phyloP scores from a whole-genome alignment of 2,329 filamentous ascomycete species.

The Fusarium lateritium region DNA sequence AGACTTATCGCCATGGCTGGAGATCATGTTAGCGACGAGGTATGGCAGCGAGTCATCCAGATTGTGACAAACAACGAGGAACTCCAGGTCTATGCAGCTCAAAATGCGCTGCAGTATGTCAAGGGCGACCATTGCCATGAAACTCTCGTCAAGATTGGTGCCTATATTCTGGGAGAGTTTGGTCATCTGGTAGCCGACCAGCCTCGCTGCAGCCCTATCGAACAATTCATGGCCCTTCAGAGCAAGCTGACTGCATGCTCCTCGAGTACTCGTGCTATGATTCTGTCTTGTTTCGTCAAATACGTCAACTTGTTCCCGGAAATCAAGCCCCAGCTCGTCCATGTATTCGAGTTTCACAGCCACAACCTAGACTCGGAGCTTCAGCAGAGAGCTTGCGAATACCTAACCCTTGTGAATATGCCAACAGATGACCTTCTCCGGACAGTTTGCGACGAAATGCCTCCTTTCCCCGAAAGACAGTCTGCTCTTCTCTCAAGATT shows the following conservation, averaged over 20 bases:
- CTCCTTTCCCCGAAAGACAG: slow-evolving; percentile 93
- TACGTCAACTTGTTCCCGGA: slow-evolving; percentile 99
- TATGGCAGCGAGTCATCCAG: slow-evolving; percentile 98
- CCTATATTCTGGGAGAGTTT: slow-evolving; percentile 96
- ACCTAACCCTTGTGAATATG: slow-evolving; percentile 86
- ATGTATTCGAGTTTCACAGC: slow-evolving; percentile 92
- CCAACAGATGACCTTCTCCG: slow-evolving; percentile 92
- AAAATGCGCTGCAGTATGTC: slow-evolving; percentile 92
- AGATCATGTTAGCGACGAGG: slow-evolving; percentile 98
- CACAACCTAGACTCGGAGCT: slow-evolving; percentile 95
- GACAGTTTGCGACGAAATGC: slow-evolving; percentile 98
- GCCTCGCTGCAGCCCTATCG: slow-evolving; percentile 92
- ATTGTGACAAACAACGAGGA: slow-evolving; percentile 99
- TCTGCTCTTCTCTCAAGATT: slow-evolving; percentile 92
- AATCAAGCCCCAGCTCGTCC: slow-evolving; percentile 94
- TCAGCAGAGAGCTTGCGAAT: slow-evolving; percentile 97
- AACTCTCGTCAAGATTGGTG: slow-evolving; percentile 97
- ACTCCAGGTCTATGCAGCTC: slow-evolving; percentile 94
- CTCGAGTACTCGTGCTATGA: slow-evolving; percentile 90
- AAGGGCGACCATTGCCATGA: slow-evolving; percentile 96
- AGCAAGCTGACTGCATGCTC: slow-evolving; percentile 91
- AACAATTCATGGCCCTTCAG: slow-evolving; percentile 95
- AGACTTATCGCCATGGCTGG: slow-evolving; percentile 96
- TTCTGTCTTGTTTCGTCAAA: slow-evolving; percentile 96
- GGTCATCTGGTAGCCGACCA: slow-evolving; percentile 96